These are phyloP conservation scores for Letharia lupina DNA, from an alignment of 495 filamentous ascomycete genomes.

Conservation along the genomic window DNA sequence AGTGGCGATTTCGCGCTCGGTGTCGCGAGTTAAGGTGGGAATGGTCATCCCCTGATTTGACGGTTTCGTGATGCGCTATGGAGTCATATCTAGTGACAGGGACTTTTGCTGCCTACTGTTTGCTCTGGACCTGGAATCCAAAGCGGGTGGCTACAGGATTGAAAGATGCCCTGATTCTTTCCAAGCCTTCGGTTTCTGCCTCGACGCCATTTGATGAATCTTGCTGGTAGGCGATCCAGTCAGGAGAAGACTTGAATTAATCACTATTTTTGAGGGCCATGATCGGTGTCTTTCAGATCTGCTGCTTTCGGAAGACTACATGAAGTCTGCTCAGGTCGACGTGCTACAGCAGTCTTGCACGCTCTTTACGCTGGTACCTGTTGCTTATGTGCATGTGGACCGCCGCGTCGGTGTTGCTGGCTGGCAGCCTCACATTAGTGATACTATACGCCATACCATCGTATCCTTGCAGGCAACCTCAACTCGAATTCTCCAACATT, in stretches of 20 bases:
- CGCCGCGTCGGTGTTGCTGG: no score
- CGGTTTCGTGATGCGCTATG: not conserved
- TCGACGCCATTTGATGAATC: not conserved
- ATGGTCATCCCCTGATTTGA: not conserved
- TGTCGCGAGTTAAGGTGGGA: not conserved
- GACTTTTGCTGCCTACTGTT: no score
- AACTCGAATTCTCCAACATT: no score
- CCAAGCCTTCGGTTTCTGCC: no score
- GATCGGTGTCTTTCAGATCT: not conserved
- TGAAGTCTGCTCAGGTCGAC: no score
- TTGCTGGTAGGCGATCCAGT: not conserved
- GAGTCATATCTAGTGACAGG: not conserved
- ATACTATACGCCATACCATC: no score
- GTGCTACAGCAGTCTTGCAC: no score
- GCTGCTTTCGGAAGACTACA: not conserved
- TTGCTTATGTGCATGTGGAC: no score
- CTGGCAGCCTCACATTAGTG: no score
- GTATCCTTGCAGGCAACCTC: no score
- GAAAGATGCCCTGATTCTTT: not conserved
- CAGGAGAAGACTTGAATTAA: not conserved
- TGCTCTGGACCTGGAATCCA: not conserved
- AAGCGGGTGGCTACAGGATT: not conserved
- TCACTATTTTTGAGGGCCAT: not conserved
- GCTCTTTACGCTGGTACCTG: no score
- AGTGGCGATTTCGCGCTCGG: not conserved